Base-by-base conservation (phyloP, 192 early-diverging fungal genomes). In the Backusella mclennaniae region DNA sequence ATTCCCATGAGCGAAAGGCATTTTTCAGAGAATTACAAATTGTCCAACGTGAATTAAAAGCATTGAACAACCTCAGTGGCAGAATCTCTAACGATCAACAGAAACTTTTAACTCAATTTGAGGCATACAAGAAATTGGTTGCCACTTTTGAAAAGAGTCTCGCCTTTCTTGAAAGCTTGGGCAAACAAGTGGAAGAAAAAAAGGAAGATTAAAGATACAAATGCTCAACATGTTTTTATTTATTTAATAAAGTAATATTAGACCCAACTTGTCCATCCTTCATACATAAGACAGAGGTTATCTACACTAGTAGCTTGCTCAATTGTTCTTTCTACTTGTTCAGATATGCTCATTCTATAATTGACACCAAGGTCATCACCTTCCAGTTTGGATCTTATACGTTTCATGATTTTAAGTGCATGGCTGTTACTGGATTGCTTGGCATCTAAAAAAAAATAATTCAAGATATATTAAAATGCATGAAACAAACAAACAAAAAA, bases 191-290 rank as follows among this genome's bases (percentile, higher is more conserved):
- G 9, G 11, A 39, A 39, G 38, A 39, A 2, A 39, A 39, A 39
- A 39, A 39, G 11, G 0, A 39, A 11, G 38, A 39, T 7, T 7
- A 36, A 14, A 44, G 3, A 49, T 49, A 49, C 19, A 17, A 17
- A 5, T 4, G 42, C 4, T 6, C 6, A n/a, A n/a, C 17, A 49
- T 49, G 15, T 49, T 59, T 9, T 59, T 56, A 56, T 56, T 9
- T 56, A 56, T 23, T 39, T 39, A 56, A 56, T 23, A 56, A 56
- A 23, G 53, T 11, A 21, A 21, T 56, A 31, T 80, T 87, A 96
- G 31, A 96, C 89, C 95, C 95, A 96, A 26, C 87, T 85, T 70
- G 94, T 96, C 95, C 95, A 96, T 2, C 95, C 95, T 82, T 96
- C 94, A 74, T 93, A 96, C 93, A 96, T 94, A 21, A 84, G 74